Base-by-base conservation (phyloP, 1,139 yeast genomes). In the Candida anutae region DNA sequence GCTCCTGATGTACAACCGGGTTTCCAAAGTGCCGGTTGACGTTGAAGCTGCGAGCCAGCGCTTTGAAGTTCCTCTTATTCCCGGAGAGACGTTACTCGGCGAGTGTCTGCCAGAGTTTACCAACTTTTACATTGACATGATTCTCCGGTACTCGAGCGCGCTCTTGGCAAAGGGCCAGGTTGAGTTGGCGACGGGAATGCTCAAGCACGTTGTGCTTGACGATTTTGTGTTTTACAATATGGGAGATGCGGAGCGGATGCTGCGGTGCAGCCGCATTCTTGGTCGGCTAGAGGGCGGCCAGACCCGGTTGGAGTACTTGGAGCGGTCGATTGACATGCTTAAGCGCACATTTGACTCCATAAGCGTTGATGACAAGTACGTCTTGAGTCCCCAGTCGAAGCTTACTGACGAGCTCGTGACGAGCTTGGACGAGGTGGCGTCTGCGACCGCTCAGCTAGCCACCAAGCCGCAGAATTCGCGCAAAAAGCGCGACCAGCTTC, bases 191-290 rank as follows among this genome's bases (percentile, higher is more conserved):
- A 38, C 58, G 10, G 38, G 39, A 13, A 50, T 58, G 15, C 48
- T 65, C 30, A 37, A 42, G 22, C 46, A 46, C 21, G 45, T 65
- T 14, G 56, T 64, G 13, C 47, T 57, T 31, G 49, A 63, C 33
- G 67, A 64, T 36, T 55, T 53, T 15, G 40, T 64, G 8, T 65
- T 63, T 37, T 58, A 46, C 38, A 48, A 53, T 28, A 34, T 64
- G 13, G 72, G 72, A n/a, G 68, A 62, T 36, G 60, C 69, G 6
- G 71, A 65, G 38, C 43, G 63, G 33, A 45, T 65, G 32, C 52
- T 67, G 1, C 64, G 58, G 33, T 62, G 69, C 37, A 55, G 68
- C 35, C 49, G 70, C 22, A 39, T 65, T 22, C 38, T 64, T 29
- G 50, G 58, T 22, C 55, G 46, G 28, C 6, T 13, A 11, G 52